Conservation (phyloP, 768 basidiomycete genomes). For the Trichaptum fuscoviolaceum region DNA sequence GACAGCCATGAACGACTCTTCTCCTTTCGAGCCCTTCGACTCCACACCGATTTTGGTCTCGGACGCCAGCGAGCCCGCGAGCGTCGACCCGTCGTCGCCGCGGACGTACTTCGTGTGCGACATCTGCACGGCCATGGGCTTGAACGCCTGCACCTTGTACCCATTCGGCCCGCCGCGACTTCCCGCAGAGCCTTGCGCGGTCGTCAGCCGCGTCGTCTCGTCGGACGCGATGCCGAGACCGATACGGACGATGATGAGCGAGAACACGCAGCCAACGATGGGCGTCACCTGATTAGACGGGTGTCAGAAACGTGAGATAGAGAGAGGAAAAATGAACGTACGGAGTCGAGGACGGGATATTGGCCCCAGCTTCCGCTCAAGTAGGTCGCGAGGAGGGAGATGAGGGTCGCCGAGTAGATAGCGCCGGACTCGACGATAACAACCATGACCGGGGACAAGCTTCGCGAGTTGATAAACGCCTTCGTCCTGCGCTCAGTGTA, state of each 20-base stretch:
- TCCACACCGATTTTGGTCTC: neutral
- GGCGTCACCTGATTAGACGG: neutral
- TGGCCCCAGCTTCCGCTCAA: constrained; percentile 30
- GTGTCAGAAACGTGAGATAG: neutral
- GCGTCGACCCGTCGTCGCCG: neutral
- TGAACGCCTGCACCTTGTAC: neutral
- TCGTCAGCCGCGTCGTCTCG: neutral
- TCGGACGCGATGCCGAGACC: constrained; percentile 29
- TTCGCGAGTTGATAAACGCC: constrained; percentile 21
- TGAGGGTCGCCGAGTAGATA: constrained; percentile 30
- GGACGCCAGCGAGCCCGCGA: neutral
- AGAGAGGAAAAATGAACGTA: constrained; percentile 15
- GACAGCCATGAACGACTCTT: neutral
- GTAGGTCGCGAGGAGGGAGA: constrained; percentile 29
- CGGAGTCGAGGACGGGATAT: constrained; percentile 32
- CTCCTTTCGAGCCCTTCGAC: neutral
- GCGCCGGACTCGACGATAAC: constrained; percentile 34
- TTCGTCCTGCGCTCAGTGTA: constrained; percentile 5
- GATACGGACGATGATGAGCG: constrained; percentile 36
- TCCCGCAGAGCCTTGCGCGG: neutral
- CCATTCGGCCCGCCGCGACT: neutral
- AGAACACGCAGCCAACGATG: constrained; percentile 31
- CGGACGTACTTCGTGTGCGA: neutral
- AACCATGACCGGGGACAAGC: constrained; percentile 28
- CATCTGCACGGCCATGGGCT: neutral